Percentiles rank a stretch among this genome's conserved stretches.
Evolutionary conservation across 2,329 filamentous ascomycete species (phyloP).

Genomic region (Ascochyta clinopodiicola): DNA sequence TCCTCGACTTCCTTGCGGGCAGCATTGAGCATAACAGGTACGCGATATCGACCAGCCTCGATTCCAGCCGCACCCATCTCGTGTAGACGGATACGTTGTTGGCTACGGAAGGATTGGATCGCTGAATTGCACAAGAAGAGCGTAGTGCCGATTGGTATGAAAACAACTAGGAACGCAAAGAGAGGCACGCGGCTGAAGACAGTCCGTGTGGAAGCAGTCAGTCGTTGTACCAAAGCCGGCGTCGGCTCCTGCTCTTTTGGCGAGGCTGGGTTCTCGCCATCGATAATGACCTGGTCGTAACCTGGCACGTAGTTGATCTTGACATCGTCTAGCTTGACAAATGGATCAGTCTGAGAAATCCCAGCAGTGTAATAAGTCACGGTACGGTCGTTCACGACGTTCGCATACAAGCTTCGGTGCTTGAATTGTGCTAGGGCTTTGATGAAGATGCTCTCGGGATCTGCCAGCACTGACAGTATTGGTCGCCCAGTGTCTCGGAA

Average conservation of each 20-base stretch:
- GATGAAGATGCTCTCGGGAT: slow-evolving; percentile 85
- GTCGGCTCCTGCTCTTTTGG: slow-evolving; percentile 49
- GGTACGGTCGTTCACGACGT: slow-evolving; percentile 84
- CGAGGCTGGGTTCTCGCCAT: slow-evolving; percentile 67
- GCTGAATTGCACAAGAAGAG: slow-evolving; percentile 77
- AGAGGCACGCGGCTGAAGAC: slow-evolving; percentile 66
- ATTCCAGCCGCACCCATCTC: slow-evolving; percentile 73
- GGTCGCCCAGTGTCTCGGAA: slow-evolving; percentile 85
- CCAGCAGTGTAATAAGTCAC: slow-evolving; percentile 84
- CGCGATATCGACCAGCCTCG: slow-evolving; percentile 72
- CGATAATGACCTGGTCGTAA: slow-evolving; percentile 77
- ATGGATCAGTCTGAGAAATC: slow-evolving; percentile 81
- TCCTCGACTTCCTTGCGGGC: slow-evolving; percentile 79
- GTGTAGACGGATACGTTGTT: slow-evolving; percentile 76
- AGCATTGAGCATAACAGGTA: slow-evolving; percentile 73
- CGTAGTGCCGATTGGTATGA: slow-evolving; percentile 75
- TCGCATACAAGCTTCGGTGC: slow-evolving; percentile 79
- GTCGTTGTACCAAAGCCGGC: slow-evolving; percentile 46
- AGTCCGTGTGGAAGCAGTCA: slow-evolving; percentile 44
- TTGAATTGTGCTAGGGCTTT: slow-evolving; percentile 77
- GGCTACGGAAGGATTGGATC: slow-evolving; percentile 77
- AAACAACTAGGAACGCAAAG: slow-evolving; percentile 67
- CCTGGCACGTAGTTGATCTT: slow-evolving; percentile 76
- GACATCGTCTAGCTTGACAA: slow-evolving; percentile 68
- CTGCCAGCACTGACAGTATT: slow-evolving; percentile 80